Base-by-base conservation (phyloP, 2,329 filamentous ascomycete genomes). In the Pseudocercospora vitis region DNA sequence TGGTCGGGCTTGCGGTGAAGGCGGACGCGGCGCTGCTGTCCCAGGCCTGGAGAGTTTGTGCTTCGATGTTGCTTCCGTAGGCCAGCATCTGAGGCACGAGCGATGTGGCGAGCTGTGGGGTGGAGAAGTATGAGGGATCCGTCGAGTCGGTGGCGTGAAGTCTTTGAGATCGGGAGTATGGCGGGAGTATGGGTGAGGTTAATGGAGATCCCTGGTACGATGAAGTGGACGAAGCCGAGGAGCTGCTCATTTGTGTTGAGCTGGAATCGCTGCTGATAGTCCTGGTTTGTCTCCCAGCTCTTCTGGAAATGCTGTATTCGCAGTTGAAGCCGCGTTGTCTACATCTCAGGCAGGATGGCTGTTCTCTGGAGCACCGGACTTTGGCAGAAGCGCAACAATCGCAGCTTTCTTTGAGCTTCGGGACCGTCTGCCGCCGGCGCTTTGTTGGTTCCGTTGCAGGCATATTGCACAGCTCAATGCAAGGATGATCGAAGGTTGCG, bases 281-380 rank as follows among this genome's bases (percentile, higher is more conserved):
- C 31, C 39, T 51, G 9, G 52, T 58, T 21, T 57, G 55, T 31
- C 59, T 53, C 16, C 62, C 62, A 26, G 59, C 61, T 49, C 62
- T 57, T 8, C 61, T 49, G 4, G 61, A 63, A 24, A 53, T 59
- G 53, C 57, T 60, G 53, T 64, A 64, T 29, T 53, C 48, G 48
- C 62, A 64, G 18, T 54, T 28, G 12, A 58, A 48, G 31, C 57
- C 53, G 53, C 60, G 59, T 24, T 52, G 50, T 23, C 49, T 39
- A 55, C 62, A 64, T 44, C 62, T 44, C 40, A 50, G 47, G 42
- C 61, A 64, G 11, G 56, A 52, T 5, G 62, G 61, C 32, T 60
- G 56, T 44, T 64, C 60, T 42, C 59, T 58, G 14, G 35, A 59
- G 40, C 59, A 59, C 26, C 54, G 37, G 23, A 61, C 59, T 57